Evolutionary conservation across 1,139 yeast species (phyloP), one percentile per base, ranked within the genome.

Genomic region (Groenewaldozyma sp.): DNA sequence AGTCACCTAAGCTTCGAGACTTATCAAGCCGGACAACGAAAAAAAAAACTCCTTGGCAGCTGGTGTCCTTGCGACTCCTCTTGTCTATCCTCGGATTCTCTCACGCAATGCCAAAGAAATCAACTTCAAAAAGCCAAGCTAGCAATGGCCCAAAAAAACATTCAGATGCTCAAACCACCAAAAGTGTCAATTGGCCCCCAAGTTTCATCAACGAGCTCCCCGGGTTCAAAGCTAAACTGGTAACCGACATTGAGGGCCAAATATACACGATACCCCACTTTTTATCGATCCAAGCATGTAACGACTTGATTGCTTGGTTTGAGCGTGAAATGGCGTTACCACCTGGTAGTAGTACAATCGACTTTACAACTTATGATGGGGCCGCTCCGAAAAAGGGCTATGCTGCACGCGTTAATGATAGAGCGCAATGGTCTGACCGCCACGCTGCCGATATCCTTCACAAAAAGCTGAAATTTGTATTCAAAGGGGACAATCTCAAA

Each of bases 331-430:
- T 31, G 17, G 20, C 36, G 16, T 36, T 19, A 7, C 31, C 35
- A 13, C 34, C 40, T 17, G 43, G 11, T 7, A 7, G 10, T 22
- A 35, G 29, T 46, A 48, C 37, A 40, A 35, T 29, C 13, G 22
- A 19, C 13, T 29, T 29, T 29, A 29, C 33, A 17, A 22, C 26
- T 5, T 46, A 50, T 1, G 48, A 50, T 1, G 45, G 39, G 22
- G 28, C 45, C 37, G 47, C 48, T 5, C 48, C 48, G 3, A 43
- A 44, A 18, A 72, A 64, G 47, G 72, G 67, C 16, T 77, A 76
- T 49, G 83, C 83, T 1, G 74, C 76, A 0, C 59, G 84, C 28
- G 70, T 68, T 31, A 78, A 78, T 49, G 83, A 76, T 49, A 56
- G 84, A 20, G 60, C 66, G 4, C 55, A 68, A 2, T 46, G 71